Evolutionary conservation across 2,329 filamentous ascomycete genomes (phyloP), one percentile per base, ranked within the genome.

Genomic region (Mariannaea sp.): DNA sequence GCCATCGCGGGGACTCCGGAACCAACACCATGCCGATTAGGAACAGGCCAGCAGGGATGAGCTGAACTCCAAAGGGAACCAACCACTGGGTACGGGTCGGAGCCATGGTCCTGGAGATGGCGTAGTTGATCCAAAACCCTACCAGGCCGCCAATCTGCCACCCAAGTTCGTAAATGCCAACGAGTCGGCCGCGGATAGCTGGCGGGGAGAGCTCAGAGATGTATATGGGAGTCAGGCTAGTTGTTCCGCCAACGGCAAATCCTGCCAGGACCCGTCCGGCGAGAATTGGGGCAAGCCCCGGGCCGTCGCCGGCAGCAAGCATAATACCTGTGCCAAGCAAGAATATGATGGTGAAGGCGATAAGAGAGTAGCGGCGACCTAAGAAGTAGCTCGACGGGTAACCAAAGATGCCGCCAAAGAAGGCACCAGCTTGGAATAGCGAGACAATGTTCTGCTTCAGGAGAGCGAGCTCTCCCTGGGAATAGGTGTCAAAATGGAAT

Each of bases 381-480:
- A 61, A 14, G 48, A 49, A 61, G 16, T 63, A 56, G 24, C 60
- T 63, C 10, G 63, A 53, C 3, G 63, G 4, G 59, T 86, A 88
- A 17, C 80, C 82, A 49, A 82, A 75, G 46, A 87, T 74, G 1
- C 84, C 80, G 10, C 86, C 86, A 56, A 89, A 88, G 71, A 89
- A 88, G 17, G 85, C 85, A 46, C 86, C 86, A 8, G 85, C 86
- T 66, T 88, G 85, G 69, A 87, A 88, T 39, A 81, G 77, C 8
- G 82, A 86, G 32, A 87, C 84, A 43, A 88, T 87, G 60, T 87
- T 88, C 53, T 81, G 76, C 60, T 80, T 84, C 36, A 84, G 73
- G 7, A 84, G 64, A 54, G 81, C 76, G 7, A 80, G 69, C 27
- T 80, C 60, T 1, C 66, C 57, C 0, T 63, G 57, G 2, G 66